Conservation (phyloP, 768 basidiomycete genomes). For the Lactifluus piperatus region DNA sequence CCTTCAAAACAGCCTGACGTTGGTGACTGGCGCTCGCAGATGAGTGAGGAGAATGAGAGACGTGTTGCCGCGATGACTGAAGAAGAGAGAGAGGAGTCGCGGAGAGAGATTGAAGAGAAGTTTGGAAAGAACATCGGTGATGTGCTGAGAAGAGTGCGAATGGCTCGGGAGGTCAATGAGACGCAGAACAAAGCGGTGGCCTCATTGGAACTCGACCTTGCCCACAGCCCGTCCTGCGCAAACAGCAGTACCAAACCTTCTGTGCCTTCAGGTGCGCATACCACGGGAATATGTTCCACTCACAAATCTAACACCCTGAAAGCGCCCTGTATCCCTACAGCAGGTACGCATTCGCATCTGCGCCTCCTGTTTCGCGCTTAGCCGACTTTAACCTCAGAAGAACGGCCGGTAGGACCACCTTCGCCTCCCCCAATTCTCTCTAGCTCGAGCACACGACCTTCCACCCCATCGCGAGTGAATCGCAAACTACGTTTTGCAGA, state of each 20-base stretch:
- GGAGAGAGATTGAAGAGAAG: slow-evolving; percentile 54
- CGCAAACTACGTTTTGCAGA: slow-evolving; percentile 70
- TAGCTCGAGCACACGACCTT: slow-evolving; percentile 47
- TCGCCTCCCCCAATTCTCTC: slow-evolving; percentile 36
- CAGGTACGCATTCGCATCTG: not conserved
- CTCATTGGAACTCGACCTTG: not conserved
- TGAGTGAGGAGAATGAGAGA: slow-evolving; percentile 57
- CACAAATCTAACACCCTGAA: not conserved
- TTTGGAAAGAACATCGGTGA: slow-evolving; percentile 63
- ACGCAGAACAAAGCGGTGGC: not conserved
- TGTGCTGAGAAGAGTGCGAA: slow-evolving; percentile 46
- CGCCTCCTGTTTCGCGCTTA: not conserved
- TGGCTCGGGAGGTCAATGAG: slow-evolving; percentile 35
- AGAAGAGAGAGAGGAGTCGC: slow-evolving; percentile 60
- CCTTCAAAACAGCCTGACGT: not conserved
- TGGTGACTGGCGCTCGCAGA: slow-evolving; percentile 43
- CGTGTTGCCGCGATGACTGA: slow-evolving; percentile 60
- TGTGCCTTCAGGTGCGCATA: not conserved
- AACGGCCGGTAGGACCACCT: not conserved
- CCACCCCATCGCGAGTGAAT: slow-evolving; percentile 35
- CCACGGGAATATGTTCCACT: not conserved
- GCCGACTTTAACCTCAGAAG: not conserved
- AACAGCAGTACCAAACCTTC: not conserved
- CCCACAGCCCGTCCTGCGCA: not conserved
- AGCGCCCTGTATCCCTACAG: not conserved